Conservation (phyloP, 345 rosid genomes). For the Cochlearia excelsa region DNA sequence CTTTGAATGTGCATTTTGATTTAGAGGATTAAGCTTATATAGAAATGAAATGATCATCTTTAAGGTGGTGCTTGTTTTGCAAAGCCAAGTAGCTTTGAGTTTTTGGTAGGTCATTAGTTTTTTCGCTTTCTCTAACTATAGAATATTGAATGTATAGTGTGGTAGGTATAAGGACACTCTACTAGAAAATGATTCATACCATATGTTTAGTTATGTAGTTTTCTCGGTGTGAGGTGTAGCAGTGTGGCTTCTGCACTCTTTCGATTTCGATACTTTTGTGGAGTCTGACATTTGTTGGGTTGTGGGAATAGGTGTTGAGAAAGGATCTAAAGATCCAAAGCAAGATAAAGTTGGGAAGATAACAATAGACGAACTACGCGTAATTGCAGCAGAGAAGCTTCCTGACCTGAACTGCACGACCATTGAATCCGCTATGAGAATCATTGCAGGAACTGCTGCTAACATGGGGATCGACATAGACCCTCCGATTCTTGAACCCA, state of each 20-base stretch:
- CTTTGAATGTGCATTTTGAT: too few species aligned
- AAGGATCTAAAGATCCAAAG: slow-evolving; percentile 77
- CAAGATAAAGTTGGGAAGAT: slow-evolving; percentile 71
- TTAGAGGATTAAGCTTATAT: too few species aligned
- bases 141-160: not conserved
- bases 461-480: slow-evolving; percentile 88
- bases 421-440: slow-evolving; percentile 85
- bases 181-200: not conserved
- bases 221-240: not conserved
- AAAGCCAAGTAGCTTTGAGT: not conserved
- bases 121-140: slow-evolving; percentile 4
- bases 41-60: too few species aligned
- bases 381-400: slow-evolving; percentile 76
- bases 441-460: slow-evolving; percentile 91
- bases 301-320: slow-evolving; percentile 63
- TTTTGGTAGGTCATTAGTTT: slow-evolving; percentile 10
- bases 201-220: not conserved
- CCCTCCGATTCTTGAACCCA: slow-evolving; percentile 85
- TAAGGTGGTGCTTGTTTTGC: not conserved
- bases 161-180: not conserved
- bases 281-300: slow-evolving; percentile 19
- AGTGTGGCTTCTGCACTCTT: not conserved
- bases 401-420: slow-evolving; percentile 74
- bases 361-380: slow-evolving; percentile 62
- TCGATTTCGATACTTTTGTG: slow-evolving; percentile 4